These are phyloP conservation scores for Pythium oligandrum DNA, from an alignment of 352 stramenopile genomes.

Conservation along the genomic window DNA sequence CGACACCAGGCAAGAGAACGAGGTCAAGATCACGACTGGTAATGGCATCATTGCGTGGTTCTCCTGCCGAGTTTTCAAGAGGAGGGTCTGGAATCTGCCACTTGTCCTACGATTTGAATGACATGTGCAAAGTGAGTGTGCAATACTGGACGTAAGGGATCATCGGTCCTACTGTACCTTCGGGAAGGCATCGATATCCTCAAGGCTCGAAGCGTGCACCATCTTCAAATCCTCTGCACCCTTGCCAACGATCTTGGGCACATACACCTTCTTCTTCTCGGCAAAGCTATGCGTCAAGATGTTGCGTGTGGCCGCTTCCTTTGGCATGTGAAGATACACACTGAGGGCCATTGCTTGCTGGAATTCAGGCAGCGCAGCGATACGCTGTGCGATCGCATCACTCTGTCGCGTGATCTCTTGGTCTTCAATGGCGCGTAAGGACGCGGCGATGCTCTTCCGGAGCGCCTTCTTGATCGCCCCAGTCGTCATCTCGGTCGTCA, in stretches of 20 bases:
- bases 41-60: slow-evolving; percentile 36
- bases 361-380: slow-evolving; percentile 57
- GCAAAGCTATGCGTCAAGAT: slow-evolving; percentile 58
- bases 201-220: slow-evolving; percentile 52
- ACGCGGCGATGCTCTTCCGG: slow-evolving; percentile 41
- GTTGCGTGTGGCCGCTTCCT: slow-evolving; percentile 54
- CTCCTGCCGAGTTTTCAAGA: slow-evolving; percentile 19
- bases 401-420: slow-evolving; percentile 52
- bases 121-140: too few relatives aligned
- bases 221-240: slow-evolving; percentile 73
- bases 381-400: slow-evolving; percentile 29
- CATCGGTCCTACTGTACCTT: slow-evolving; percentile 32
- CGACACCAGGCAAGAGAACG: slow-evolving; percentile 77
- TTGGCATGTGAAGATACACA: slow-evolving; percentile 85
- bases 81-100: slow-evolving; percentile 85
- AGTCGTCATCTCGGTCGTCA: slow-evolving; percentile 6
- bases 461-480: slow-evolving; percentile 53
- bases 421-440: slow-evolving; percentile 33
- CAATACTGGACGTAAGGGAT: too few relatives aligned
- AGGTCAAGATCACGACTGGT: slow-evolving; percentile 56
- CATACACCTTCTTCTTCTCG: slow-evolving; percentile 71
- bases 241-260: slow-evolving; percentile 81
- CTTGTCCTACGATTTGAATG: slow-evolving; percentile 48
- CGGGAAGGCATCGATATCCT: slow-evolving; percentile 76
- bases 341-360: slow-evolving; percentile 35